Conservation (phyloP, 495 filamentous ascomycete genomes). For the Penicillium roqueforti region DNA sequence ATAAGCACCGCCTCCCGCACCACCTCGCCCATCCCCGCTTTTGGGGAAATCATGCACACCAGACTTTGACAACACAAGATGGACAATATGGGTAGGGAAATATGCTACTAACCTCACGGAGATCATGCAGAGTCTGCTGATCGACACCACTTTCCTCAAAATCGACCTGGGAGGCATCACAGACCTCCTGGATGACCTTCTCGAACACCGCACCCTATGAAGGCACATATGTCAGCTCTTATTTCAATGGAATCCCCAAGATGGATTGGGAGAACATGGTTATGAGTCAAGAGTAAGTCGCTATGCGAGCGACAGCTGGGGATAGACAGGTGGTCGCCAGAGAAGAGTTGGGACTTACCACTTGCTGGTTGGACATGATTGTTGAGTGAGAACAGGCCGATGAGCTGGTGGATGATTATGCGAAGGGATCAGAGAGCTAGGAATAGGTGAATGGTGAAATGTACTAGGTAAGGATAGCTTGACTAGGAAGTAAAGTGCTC, state of each 20-base stretch:
- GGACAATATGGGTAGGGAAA: slow-evolving; percentile 10
- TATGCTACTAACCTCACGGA: slow-evolving; percentile 66
- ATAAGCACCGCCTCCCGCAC: slow-evolving; percentile 41
- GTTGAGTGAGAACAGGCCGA: slow-evolving; percentile 3
- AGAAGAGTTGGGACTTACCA: slow-evolving; percentile 48
- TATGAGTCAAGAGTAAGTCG: neutral
- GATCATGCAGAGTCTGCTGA: slow-evolving; percentile 73
- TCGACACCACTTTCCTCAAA: slow-evolving; percentile 97
- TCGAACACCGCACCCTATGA: slow-evolving; percentile 75
- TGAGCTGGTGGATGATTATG: neutral
- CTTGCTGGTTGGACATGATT: slow-evolving; percentile 60
- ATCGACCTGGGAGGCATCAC: slow-evolving; percentile 80
- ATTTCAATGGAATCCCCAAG: neutral
- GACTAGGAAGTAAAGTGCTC: slow-evolving; percentile 12
- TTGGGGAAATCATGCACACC: slow-evolving; percentile 18
- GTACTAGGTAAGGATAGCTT: neutral
- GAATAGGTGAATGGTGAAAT: neutral
- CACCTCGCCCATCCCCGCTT: slow-evolving; percentile 33
- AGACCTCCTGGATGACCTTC: slow-evolving; percentile 87
- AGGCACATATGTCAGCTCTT: slow-evolving; percentile 32
- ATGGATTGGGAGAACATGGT: neutral
- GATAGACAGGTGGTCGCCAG: slow-evolving; percentile 17
- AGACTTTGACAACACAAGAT: slow-evolving; percentile 15
- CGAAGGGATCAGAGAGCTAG: neutral
- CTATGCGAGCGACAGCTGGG: slow-evolving; percentile 11